Base-by-base conservation (phyloP, 73 alveolate species). In the Paramecium caudatum region DNA sequence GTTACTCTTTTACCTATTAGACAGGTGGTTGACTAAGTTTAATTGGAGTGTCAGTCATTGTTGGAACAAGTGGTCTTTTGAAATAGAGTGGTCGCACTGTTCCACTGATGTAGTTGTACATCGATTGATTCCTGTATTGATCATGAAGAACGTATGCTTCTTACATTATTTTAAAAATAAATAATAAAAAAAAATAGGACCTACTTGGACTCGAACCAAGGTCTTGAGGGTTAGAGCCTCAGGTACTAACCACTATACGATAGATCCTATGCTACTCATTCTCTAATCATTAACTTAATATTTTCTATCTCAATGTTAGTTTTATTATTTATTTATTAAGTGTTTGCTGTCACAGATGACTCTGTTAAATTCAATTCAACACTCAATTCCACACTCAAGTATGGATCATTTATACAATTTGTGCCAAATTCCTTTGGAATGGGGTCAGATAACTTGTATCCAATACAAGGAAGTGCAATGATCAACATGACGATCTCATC, bases 51-150 rank as follows among this genome's bases (percentile, higher is more conserved):
- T 85, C 91, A 46, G 80, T 86, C 87, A 86, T 61, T 36, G 65
- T 43, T 4, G 95, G 95, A 10, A 90, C 94, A n/a, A 91, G 82
- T 27, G 95, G 95, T 23, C 95, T 65, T 68, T 80, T 86, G 45
- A 91, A 91, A 82, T 91, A 91, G 37, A 91, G 69, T 34, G 86
- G 95, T 39, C 95, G 70, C 17, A 27, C 7, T 41, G 43, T 23
- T 10, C 88, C 88, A 74, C 69, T 74, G 8, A 74, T 45, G 32
- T 74, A 74, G 0, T 36, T 74, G 5, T 16, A 74, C 88, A 74
- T 74, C 4, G 88, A 74, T 37, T 10, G 62, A 16, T 43, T 43
- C 21, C 88, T 36, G 16, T 74, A 37, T 74, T 74, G 69, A 74
- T 74, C 88, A 74, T 74, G 62, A 19, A 74, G 37, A 5, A 74